Conservation (phyloP, 176 grass and related monocot genomes). For the Echinochloa phyllopogon region DNA sequence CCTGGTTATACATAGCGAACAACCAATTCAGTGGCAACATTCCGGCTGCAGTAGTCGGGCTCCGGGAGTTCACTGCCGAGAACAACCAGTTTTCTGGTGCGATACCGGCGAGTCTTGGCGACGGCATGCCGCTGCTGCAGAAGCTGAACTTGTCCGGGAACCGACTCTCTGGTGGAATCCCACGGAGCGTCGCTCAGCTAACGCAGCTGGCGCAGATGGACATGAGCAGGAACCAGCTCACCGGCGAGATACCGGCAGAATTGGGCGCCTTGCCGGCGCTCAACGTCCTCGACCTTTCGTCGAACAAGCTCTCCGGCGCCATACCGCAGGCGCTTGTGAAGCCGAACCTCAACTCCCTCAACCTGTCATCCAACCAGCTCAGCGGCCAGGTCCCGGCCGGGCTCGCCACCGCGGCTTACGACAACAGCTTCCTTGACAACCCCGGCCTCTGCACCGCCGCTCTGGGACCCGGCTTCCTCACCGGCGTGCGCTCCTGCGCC, state of each 20-base stretch:
- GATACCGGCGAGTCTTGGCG: conserved; percentile 42
- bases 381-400: conserved; percentile 57
- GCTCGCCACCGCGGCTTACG: conserved; percentile 52
- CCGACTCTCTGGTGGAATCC: conserved; percentile 60
- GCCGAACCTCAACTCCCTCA: conserved; percentile 48
- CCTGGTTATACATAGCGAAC: conserved; percentile 49
- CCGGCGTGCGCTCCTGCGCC: conserved; percentile 56
- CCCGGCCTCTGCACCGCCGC: conserved; percentile 60
- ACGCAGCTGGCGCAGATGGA: conserved; percentile 35
- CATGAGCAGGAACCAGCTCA: conserved; percentile 60
- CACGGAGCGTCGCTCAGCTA: conserved; percentile 41
- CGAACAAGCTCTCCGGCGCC: conserved; percentile 69
- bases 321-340: conserved; percentile 54
- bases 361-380: conserved; percentile 86
- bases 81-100: conserved; percentile 67
- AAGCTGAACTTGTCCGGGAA: conserved; percentile 57
- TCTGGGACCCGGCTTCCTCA: conserved; percentile 2
- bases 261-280: conserved; percentile 54
- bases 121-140: conserved; percentile 45
- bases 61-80: conserved; percentile 38
- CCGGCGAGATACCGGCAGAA: conserved; percentile 67
- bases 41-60: conserved; percentile 26
- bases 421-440: conserved; percentile 74
- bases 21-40: conserved; percentile 64
- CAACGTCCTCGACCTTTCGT: conserved; percentile 73